phyloP scores from a whole-genome alignment of 2,329 filamentous ascomycete species.

The Pseudonectria foliicola region DNA sequence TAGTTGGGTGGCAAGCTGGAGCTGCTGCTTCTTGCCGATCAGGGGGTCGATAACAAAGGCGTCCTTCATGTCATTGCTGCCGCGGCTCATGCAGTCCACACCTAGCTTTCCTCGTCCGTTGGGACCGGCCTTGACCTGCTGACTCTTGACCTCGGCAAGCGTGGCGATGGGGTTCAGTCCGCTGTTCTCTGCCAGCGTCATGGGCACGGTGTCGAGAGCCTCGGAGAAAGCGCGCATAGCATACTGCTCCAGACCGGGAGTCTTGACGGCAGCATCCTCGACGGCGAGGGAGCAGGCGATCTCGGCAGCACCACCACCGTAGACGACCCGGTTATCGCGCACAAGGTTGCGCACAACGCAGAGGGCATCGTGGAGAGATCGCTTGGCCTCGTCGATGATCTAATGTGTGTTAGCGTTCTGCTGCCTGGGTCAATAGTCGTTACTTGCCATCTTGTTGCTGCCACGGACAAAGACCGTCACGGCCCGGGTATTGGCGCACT shows the following conservation, averaged over 20 bases:
- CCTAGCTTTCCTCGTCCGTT: conserved; percentile 58
- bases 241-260: conserved; percentile 95
- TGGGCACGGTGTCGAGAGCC: conserved; percentile 85
- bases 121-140: conserved; percentile 72
- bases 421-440: neutral
- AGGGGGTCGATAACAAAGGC: conserved; percentile 97
- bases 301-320: conserved; percentile 92
- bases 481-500: conserved; percentile 94
- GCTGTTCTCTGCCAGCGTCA: conserved; percentile 96
- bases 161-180: conserved; percentile 94
- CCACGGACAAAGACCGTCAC: conserved; percentile 95
- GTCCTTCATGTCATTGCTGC: conserved; percentile 95
- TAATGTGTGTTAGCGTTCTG: conserved; percentile 29
- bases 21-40: conserved; percentile 96
- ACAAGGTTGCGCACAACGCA: conserved; percentile 97
- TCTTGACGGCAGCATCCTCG: conserved; percentile 90
- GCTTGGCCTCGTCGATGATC: conserved; percentile 99
- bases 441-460: conserved; percentile 95
- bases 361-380: conserved; percentile 92
- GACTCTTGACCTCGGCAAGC: conserved; percentile 87
- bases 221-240: conserved; percentile 97
- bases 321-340: conserved; percentile 92
- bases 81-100: conserved; percentile 95
- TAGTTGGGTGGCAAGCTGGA: conserved; percentile 91
- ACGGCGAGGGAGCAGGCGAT: conserved; percentile 96